phyloP scores from a whole-genome alignment of 2,329 filamentous ascomycete species.

The Mycosphaerella sp. region DNA sequence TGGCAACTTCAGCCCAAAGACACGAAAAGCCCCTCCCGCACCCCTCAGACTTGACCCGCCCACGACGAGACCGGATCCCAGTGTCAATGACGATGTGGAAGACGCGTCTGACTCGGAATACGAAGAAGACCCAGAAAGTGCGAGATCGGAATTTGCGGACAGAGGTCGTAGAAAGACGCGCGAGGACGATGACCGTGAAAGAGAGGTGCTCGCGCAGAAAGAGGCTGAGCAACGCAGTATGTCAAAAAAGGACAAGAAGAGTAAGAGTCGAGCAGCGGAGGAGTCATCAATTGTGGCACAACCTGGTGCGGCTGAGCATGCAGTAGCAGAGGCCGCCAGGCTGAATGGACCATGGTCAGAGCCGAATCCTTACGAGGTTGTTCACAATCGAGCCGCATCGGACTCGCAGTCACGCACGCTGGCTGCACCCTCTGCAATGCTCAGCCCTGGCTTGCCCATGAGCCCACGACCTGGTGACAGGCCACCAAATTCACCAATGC shows the following conservation, averaged over 20 bases:
- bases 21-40: slow-evolving; percentile 76
- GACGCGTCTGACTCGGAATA: slow-evolving; percentile 70
- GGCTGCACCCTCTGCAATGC: slow-evolving; percentile 42
- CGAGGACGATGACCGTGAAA: slow-evolving; percentile 76
- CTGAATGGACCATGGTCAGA: slow-evolving; percentile 19
- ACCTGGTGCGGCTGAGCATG: slow-evolving; percentile 10
- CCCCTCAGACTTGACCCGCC: slow-evolving; percentile 59
- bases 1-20: slow-evolving; percentile 23
- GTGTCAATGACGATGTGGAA: slow-evolving; percentile 32
- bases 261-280: slow-evolving; percentile 41
- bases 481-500: slow-evolving; percentile 53
- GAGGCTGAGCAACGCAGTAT: slow-evolving; percentile 60
- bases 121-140: slow-evolving; percentile 59
- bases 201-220: slow-evolving; percentile 60
- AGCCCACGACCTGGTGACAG: slow-evolving; percentile 57
- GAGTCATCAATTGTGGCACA: slow-evolving; percentile 9
- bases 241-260: slow-evolving; percentile 64
- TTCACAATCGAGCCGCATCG: slow-evolving; percentile 26
- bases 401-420: slow-evolving; percentile 25
- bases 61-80: slow-evolving; percentile 13
- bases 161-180: slow-evolving; percentile 76
- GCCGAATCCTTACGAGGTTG: slow-evolving; percentile 26
- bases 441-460: slow-evolving; percentile 58
- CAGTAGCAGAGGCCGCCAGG: slow-evolving; percentile 7
- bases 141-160: slow-evolving; percentile 27